Evolutionary conservation across 2,329 filamentous ascomycete genomes (phyloP), one percentile per base, ranked within the genome.

Genomic region (Cladosporium sp.): DNA sequence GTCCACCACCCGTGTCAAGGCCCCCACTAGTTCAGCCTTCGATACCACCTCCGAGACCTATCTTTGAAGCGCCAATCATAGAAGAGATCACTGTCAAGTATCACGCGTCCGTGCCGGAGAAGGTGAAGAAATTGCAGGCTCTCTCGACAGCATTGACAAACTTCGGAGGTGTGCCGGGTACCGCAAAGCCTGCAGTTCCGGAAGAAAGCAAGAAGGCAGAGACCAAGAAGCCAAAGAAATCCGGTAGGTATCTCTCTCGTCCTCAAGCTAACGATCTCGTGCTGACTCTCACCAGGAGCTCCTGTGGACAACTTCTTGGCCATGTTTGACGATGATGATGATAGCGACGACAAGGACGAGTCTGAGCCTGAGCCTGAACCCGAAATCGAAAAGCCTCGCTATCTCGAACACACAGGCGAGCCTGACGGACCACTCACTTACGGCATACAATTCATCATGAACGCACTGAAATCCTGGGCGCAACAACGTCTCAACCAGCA

Each of bases 381-480:
- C 1, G 41, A 61, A 28, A 49, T 68, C 54, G 67, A 71, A 21
- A 38, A 61, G 24, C 57, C 51, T 32, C 61, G 49, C 21, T 64
- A 49, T 55, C 68, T 71, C 10, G 36, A 58, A 6, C 52, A 68
- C 14, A 65, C 68, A 7, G 74, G 72, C 28, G 52, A 64, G 32
- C 59, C 68, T 4, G 75, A 77, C 52, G 68, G 67, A 4, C 69
- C 72, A 28, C 68, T 77, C 4, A 69, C 66, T 7, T 72, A 74
- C 61, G 74, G 75, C 65, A 74, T 76, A 36, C 68, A 72, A 59
- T 77, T 77, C 70, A 77, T 76, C 28, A 72, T 74, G 66, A 74
- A 75, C 59, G 74, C 73, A 15, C 68, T 77, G 65, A 73, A 72
- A 47, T 76, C 74, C 6, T 76, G 74, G 75, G 75, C 74, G 8